Percentiles rank a stretch among this genome's conserved stretches.
Evolutionary conservation across 2,329 filamentous ascomycete genomes (phyloP).

Genomic region (Lecanicillium sp.): DNA sequence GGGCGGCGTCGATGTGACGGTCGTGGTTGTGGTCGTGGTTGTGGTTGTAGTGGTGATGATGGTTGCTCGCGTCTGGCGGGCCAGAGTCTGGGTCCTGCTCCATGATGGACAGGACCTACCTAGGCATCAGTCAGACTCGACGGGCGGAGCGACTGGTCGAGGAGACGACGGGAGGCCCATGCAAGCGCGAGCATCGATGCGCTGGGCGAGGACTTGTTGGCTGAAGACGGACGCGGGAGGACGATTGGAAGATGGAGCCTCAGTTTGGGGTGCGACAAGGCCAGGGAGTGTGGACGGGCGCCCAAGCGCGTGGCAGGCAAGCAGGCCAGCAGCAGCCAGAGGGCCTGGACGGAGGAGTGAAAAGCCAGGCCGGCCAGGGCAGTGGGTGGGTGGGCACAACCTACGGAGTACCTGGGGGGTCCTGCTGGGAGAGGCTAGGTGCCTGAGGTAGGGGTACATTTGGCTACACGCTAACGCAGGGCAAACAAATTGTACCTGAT

Average conservation of each 20-base stretch:
- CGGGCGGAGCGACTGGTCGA: slow-evolving; percentile 36
- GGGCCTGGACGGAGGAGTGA: no score
- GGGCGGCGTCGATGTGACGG: background rate
- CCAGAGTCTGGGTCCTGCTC: slow-evolving; percentile 29
- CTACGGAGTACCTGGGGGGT: no score
- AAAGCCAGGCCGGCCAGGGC: no score
- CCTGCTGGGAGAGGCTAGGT: no score
- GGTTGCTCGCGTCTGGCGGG: slow-evolving; percentile 15
- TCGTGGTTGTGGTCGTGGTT: slow-evolving; percentile 16
- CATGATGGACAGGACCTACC: slow-evolving; percentile 37
- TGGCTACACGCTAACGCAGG: no score
- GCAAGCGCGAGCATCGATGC: slow-evolving; percentile 25
- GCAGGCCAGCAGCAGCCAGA: no score
- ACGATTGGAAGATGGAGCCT: slow-evolving; percentile 13
- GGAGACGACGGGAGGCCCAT: slow-evolving; percentile 34
- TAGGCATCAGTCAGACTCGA: slow-evolving; percentile 39
- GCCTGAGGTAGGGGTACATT: no score
- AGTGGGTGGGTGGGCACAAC: no score
- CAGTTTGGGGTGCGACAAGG: slow-evolving; percentile 12
- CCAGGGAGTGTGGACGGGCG: slow-evolving; percentile 4
- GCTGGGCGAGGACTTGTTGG: slow-evolving; percentile 10
- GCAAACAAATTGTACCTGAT: no score
- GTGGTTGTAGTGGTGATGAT: slow-evolving; percentile 18
- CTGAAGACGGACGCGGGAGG: slow-evolving; percentile 7
- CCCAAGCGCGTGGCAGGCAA: background rate